Percentiles rank a stretch among this genome's conserved stretches.
Evolutionary conservation across 768 basidiomycete genomes (phyloP).

Genomic region (Tulasnella sp.): DNA sequence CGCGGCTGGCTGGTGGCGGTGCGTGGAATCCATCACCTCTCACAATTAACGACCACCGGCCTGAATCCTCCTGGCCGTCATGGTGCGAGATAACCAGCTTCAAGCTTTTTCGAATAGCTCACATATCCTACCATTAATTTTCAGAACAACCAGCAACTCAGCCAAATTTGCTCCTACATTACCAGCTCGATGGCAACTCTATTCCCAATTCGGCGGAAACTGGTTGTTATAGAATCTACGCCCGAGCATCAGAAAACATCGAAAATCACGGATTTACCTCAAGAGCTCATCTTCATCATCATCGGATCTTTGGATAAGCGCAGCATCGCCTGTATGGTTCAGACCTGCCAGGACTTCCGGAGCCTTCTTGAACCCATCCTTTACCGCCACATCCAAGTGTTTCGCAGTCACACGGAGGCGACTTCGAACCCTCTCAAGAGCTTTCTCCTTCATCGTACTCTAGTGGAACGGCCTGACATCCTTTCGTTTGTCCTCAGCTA

Average conservation of each 20-base stretch:
- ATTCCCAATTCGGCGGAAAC: too few species aligned
- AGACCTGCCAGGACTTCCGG: neutral
- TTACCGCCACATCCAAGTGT: neutral
- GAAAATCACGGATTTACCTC: neutral
- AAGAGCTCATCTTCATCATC: neutral
- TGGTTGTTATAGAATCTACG: too few species aligned
- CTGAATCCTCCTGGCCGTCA: conserved; percentile 19
- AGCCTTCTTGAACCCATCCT: neutral
- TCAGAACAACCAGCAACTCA: too few species aligned
- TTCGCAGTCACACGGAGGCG: neutral
- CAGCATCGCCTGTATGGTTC: neutral
- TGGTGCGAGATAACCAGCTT: too few species aligned
- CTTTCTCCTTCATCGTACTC: neutral
- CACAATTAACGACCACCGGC: neutral
- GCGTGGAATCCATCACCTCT: too few species aligned
- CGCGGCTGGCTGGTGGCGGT: too few species aligned
- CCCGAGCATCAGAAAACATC: neutral
- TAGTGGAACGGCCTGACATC: neutral
- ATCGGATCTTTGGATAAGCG: neutral
- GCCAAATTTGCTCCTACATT: too few species aligned
- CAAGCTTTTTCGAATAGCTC: conserved; percentile 17
- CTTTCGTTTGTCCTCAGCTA: neutral
- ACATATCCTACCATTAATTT: too few species aligned
- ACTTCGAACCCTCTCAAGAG: neutral
- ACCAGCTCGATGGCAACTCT: too few species aligned